A percentile compares a stretch with the other conserved stretches of the same genome.
Evolutionary conservation across 75 land plant genomes (phyloP).

Genomic region (Picea sitchensis): DNA sequence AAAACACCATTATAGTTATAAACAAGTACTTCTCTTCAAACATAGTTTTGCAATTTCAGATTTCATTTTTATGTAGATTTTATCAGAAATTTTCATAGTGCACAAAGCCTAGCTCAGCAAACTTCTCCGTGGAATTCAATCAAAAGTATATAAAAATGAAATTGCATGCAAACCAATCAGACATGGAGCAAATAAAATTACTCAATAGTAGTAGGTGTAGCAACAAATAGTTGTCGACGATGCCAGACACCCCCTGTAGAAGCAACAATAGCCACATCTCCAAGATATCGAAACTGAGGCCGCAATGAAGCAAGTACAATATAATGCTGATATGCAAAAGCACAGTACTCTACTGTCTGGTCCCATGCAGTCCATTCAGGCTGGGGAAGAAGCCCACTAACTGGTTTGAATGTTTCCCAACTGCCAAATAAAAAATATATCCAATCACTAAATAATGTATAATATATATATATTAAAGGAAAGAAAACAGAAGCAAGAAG

Average conservation of each 20-base stretch:
- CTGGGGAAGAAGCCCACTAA: slow-evolving; percentile 92
- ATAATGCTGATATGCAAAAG: slow-evolving; percentile 89
- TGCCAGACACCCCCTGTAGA: slow-evolving; percentile 99
- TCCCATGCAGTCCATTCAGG: slow-evolving; percentile 99
- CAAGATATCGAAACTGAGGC: slow-evolving; percentile 96
- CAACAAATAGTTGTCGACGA: slow-evolving; percentile 93
- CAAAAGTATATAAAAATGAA: too few species aligned
- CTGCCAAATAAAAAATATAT: slow-evolving; percentile 37
- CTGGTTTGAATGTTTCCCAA: slow-evolving; percentile 97
- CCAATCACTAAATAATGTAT: not conserved
- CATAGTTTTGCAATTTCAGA: too few species aligned
- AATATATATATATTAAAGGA: not conserved
- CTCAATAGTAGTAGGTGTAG: slow-evolving; percentile 98
- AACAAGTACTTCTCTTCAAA: too few species aligned
- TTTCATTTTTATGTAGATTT: too few species aligned
- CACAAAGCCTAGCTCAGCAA: too few species aligned
- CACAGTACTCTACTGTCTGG: slow-evolving; percentile 99
- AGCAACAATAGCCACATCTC: slow-evolving; percentile 95
- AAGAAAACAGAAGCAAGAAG: not conserved
- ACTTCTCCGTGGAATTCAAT: too few species aligned
- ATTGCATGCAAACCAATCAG: not conserved
- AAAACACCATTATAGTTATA: too few species aligned
- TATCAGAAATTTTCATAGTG: too few species aligned
- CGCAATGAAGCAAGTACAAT: slow-evolving; percentile 93
- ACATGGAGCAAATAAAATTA: slow-evolving; percentile 23